Base-by-base conservation (phyloP, 805 yeast genomes). In the Barnettozyma botsteinii region DNA sequence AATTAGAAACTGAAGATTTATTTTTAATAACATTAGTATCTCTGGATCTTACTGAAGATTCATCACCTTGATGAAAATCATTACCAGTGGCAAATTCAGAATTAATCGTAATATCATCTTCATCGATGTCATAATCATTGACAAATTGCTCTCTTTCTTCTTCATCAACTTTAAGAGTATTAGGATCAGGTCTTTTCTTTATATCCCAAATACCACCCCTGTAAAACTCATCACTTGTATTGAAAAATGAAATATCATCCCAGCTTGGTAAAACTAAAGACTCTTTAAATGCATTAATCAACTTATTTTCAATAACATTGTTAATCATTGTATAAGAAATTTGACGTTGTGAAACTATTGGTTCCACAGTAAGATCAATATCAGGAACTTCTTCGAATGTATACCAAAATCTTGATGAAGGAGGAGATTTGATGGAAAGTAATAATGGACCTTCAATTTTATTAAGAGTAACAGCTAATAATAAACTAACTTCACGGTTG, bases 121-220 rank as follows among this genome's bases (percentile, higher is more conserved):
- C 39, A 5, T 41, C 48, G 7, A 46, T 29, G 7, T 24, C 55
- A 21, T 27, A 19, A 5, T 40, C 36, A 5, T 29, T 23, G 31
- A 28, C 18, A 19, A 29, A 35, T 4, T 43, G 27, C 20, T 41
- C 36, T n/a, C 24, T 28, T 7, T 45, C 51, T 6, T 30, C 25
- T n/a, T 43, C 43, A 26, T 44, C 42, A 11, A 15, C 24, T 21
- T 29, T 17, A 20, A 35, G 37, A 13, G 42, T 33, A 21, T 30
- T 38, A 5, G 45, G 35, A 13, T 42, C 36, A 12, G 53, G 51
- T 48, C 59, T 50, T 35, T 48, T 41, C 32, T 43, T 41, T 18
- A 68, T 67, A 47, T 82, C 88, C 98, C 98, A 91, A 19, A 91
- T 77, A 14, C 98, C 98, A 37, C 96, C 98, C 47, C 96, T 73